A percentile compares a stretch with the other conserved stretches of the same genome.
Evolutionary conservation across 495 filamentous ascomycete genomes (phyloP).

Genomic region (Coniosporium apollinis): DNA sequence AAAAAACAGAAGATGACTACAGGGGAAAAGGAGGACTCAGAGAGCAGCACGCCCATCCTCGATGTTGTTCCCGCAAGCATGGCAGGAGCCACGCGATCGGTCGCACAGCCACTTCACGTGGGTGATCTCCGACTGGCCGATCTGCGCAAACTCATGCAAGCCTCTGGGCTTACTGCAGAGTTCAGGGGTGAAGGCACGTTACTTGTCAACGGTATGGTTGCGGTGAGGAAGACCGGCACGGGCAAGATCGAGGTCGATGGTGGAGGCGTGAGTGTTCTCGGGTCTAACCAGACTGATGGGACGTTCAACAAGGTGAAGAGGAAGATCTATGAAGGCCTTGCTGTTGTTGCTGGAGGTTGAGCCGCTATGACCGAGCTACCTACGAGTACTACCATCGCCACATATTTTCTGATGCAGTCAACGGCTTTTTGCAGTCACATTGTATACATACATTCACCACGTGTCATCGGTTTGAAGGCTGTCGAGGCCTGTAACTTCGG

Average conservation of each 20-base stretch:
- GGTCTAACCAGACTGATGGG: constrained; percentile 1
- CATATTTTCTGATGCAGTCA: too few species aligned
- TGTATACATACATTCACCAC: too few species aligned
- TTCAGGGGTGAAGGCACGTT: constrained; percentile 88
- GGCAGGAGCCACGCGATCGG: constrained; percentile 55
- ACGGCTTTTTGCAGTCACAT: too few species aligned
- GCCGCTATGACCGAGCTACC: too few species aligned
- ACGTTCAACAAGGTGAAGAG: constrained; percentile 12
- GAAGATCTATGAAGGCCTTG: constrained; percentile 14
- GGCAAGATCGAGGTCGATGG: constrained; percentile 85
- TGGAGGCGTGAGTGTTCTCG: constrained; percentile 10
- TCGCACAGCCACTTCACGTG: constrained; percentile 81
- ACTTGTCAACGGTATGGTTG: constrained; percentile 71
- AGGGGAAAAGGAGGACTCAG: constrained; percentile 24
- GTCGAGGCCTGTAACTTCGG: too few species aligned
- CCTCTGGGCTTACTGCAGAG: constrained; percentile 70
- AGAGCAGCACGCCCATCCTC: constrained; percentile 39
- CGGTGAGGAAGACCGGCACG: constrained; percentile 73
- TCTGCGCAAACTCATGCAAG: constrained; percentile 65
- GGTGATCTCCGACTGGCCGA: constrained; percentile 85
- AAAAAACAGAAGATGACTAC: constrained; percentile 54
- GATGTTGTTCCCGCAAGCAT: constrained; percentile 64
- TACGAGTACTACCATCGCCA: too few species aligned
- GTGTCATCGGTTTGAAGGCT: too few species aligned
- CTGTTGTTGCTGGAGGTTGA: constrained; percentile 13